phyloP scores from a whole-genome alignment of 177 flowering plant genomes.

The Tripterygium wilfordii region DNA sequence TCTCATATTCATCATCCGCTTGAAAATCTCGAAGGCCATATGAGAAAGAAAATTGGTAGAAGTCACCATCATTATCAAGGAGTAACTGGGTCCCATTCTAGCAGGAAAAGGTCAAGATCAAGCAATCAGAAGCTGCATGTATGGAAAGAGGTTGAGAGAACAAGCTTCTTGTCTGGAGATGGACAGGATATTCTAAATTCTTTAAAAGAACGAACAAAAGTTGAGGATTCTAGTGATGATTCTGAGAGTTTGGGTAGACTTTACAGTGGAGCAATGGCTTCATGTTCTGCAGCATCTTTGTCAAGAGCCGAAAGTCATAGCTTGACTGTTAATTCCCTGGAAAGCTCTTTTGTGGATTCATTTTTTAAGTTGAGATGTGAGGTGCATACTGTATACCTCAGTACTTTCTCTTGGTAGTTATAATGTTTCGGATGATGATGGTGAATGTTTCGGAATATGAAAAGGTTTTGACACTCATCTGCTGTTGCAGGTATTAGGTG shows the following conservation, averaged over 20 bases:
- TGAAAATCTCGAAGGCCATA: conserved; percentile 55
- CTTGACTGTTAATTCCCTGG: conserved; percentile 31
- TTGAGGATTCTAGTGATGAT: conserved; percentile 73
- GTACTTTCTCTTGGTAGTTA: not conserved
- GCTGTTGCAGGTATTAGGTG: conserved; percentile 87
- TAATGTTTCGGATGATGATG: conserved; percentile 13
- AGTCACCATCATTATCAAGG: conserved; percentile 32
- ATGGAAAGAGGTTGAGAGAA: conserved; percentile 91
- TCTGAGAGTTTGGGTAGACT: conserved; percentile 61
- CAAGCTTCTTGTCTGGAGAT: conserved; percentile 76
- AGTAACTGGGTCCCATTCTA: conserved; percentile 35
- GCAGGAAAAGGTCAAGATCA: conserved; percentile 60
- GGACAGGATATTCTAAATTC: conserved; percentile 64
- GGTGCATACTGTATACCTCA: conserved; percentile 40
- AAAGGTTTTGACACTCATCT: conserved; percentile 21
- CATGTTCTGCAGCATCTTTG: conserved; percentile 52
- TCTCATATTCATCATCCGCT: conserved; percentile 89
- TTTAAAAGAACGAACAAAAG: conserved; percentile 33
- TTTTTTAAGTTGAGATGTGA: conserved; percentile 88
- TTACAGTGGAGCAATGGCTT: conserved; percentile 64
- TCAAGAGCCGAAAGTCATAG: conserved; percentile 35
- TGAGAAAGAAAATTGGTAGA: conserved; percentile 39
- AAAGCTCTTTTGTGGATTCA: conserved; percentile 51
- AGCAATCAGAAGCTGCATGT: conserved; percentile 39
- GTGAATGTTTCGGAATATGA: too few relatives aligned